A percentile compares a stretch with the other conserved stretches of the same genome.
These are phyloP conservation scores for Xylogone sp. DNA, from an alignment of 2,329 filamentous ascomycete species.

Conservation along the genomic window DNA sequence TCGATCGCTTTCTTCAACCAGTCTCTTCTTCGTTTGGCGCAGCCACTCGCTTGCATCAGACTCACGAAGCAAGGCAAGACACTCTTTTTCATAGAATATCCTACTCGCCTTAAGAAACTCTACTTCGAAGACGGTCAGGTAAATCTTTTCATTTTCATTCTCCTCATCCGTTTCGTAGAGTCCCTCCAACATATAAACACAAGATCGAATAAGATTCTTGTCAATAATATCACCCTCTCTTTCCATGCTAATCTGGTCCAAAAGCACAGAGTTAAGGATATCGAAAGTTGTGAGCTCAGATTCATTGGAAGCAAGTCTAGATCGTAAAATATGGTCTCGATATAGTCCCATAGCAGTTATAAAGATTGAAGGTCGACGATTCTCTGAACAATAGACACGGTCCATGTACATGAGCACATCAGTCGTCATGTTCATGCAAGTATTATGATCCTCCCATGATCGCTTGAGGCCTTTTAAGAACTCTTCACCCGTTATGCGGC, in stretches of 20 bases:
- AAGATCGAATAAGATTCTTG: conserved; percentile 74
- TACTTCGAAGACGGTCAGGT: conserved; percentile 77
- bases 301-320: conserved; percentile 42
- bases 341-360: conserved; percentile 82
- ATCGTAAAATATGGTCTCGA: conserved; percentile 76
- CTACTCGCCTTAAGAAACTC: conserved; percentile 69
- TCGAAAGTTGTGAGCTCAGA: conserved; percentile 56
- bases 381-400: conserved; percentile 73
- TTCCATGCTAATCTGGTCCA: conserved; percentile 92
- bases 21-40: conserved; percentile 66
- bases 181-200: conserved; percentile 83
- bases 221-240: conserved; percentile 87
- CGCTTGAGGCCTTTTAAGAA: conserved; percentile 74
- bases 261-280: conserved; percentile 74
- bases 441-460: conserved; percentile 85
- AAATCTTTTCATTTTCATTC: conserved; percentile 74
- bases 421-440: conserved; percentile 93
- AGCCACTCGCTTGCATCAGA: conserved; percentile 82
- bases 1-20: conserved; percentile 77
- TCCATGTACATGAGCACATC: conserved; percentile 99
- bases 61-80: conserved; percentile 68
- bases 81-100: conserved; percentile 73
- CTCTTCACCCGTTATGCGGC: conserved; percentile 74
- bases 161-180: conserved; percentile 81
- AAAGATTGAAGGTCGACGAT: conserved; percentile 74